Base-by-base conservation (phyloP, 768 basidiomycete species). In the Kwoniella bestiolae region DNA sequence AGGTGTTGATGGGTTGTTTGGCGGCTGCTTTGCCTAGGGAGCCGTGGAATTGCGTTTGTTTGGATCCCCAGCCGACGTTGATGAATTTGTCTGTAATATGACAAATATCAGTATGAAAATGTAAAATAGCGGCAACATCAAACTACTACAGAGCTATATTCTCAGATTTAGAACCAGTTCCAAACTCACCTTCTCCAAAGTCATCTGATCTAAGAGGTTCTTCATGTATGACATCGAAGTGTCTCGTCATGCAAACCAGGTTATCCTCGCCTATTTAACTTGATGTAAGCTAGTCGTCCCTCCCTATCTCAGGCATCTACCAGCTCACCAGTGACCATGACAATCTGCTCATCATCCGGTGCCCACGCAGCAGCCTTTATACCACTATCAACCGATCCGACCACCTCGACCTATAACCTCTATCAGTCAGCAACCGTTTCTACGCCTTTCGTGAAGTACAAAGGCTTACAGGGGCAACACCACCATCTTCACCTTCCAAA, bases 61-160 rank as follows among this genome's bases (percentile, higher is more conserved):
- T 95, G 1, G 91, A 91, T 44, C 96, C 96, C 96, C 96, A 99
- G 16, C 96, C 96, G 65, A 97, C 92, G 72, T 94, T 92, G 74
- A 97, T 92, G 2, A 91, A 91, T 26, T 89, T 87, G 78, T 93
- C 93, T 92, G 71, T 4, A 63, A 68, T n/a, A 9, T 25, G 50
- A 71, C 31, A 65, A 55, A 11, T 29, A n/a, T n/a, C n/a, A n/a
- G n/a, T n/a, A n/a, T n/a, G n/a, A n/a, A n/a, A n/a, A n/a, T n/a
- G n/a, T n/a, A n/a, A n/a, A n/a, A n/a, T n/a, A n/a, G n/a, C n/a
- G n/a, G n/a, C n/a, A n/a, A n/a, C n/a, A n/a, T n/a, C n/a, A n/a
- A n/a, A n/a, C n/a, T n/a, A n/a, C n/a, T n/a, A n/a, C n/a, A n/a
- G n/a, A n/a, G n/a, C n/a, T n/a, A n/a, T n/a, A n/a, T 41, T 41